Conservation (phyloP, 2,329 filamentous ascomycete species). For the Didymella exigua region DNA sequence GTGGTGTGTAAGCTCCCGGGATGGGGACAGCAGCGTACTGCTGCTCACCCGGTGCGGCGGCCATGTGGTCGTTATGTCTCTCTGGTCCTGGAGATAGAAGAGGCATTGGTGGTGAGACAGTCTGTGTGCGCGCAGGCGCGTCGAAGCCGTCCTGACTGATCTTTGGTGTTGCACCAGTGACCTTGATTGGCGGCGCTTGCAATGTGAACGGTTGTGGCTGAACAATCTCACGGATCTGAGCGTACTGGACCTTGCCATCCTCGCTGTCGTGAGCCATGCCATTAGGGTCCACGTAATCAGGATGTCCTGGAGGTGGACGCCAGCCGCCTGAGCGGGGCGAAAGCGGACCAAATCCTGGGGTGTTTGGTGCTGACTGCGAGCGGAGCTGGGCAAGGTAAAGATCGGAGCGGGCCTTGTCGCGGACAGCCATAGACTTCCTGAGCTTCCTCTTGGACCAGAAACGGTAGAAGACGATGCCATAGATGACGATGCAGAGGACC, state of each 20-base stretch:
- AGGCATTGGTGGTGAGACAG: slow-evolving; percentile 41
- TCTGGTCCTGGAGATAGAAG: slow-evolving; percentile 50
- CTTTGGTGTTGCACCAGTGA: slow-evolving; percentile 78
- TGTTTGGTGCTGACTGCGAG: slow-evolving; percentile 90
- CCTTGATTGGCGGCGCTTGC: slow-evolving; percentile 80
- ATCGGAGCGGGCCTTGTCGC: slow-evolving; percentile 91
- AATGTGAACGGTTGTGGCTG: slow-evolving; percentile 75
- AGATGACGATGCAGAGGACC: slow-evolving; percentile 87
- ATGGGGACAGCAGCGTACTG: slow-evolving; percentile 87
- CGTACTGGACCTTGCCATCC: slow-evolving; percentile 43
- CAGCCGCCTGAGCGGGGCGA: slow-evolving; percentile 63
- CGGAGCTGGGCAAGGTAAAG: slow-evolving; percentile 77
- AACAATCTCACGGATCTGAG: slow-evolving; percentile 51
- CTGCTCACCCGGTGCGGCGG: slow-evolving; percentile 77
- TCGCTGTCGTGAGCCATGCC: slow-evolving; percentile 61
- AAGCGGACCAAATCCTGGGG: slow-evolving; percentile 77
- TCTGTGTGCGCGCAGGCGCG: slow-evolving; percentile 41
- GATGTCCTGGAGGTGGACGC: slow-evolving; percentile 53
- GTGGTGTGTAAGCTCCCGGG: slow-evolving; percentile 74
- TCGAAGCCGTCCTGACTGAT: slow-evolving; percentile 67
- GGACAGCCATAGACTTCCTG: slow-evolving; percentile 93
- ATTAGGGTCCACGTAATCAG: slow-evolving; percentile 52
- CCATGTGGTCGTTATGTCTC: slow-evolving; percentile 67
- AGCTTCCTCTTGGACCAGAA: slow-evolving; percentile 97
- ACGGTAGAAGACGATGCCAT: slow-evolving; percentile 94